Percentiles rank a stretch among this genome's conserved stretches.
phyloP scores from a whole-genome alignment of 148 eudicot genomes.

The Cornus kousa region DNA sequence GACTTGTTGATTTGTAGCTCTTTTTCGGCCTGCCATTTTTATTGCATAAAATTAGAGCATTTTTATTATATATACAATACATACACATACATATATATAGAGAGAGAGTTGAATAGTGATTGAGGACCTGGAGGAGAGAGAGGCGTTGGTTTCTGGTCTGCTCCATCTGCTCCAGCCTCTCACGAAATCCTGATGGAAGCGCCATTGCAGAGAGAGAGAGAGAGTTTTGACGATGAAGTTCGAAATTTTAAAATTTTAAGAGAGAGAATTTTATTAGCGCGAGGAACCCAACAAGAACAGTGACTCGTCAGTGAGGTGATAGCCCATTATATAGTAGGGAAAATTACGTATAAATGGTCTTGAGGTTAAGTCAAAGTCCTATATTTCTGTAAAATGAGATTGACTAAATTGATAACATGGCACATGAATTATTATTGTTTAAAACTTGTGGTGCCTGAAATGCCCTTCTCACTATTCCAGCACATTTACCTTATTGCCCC shows the following conservation, averaged over 20 bases:
- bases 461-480: no score
- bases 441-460: no score
- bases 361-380: no score
- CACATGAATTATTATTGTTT: no score
- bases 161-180: constrained; percentile 54
- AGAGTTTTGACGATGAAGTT: neutral
- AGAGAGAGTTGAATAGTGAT: neutral
- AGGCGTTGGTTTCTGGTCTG: constrained; percentile 41
- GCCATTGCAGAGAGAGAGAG: constrained; percentile 31
- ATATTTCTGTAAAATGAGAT: no score
- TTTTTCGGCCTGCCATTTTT: constrained; percentile 37
- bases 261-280: neutral
- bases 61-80: neutral
- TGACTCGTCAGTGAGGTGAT: no score
- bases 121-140: constrained; percentile 52
- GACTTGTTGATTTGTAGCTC: constrained; percentile 37
- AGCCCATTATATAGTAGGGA: no score
- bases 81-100: neutral
- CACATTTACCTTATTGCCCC: no score
- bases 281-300: no score
- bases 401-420: no score
- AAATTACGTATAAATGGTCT: no score
- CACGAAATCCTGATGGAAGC: constrained; percentile 40
- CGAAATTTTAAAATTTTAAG: neutral
- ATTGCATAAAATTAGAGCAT: neutral